Base-by-base conservation (phyloP, 2,329 filamentous ascomycete species). In the Fusarium sp. region DNA sequence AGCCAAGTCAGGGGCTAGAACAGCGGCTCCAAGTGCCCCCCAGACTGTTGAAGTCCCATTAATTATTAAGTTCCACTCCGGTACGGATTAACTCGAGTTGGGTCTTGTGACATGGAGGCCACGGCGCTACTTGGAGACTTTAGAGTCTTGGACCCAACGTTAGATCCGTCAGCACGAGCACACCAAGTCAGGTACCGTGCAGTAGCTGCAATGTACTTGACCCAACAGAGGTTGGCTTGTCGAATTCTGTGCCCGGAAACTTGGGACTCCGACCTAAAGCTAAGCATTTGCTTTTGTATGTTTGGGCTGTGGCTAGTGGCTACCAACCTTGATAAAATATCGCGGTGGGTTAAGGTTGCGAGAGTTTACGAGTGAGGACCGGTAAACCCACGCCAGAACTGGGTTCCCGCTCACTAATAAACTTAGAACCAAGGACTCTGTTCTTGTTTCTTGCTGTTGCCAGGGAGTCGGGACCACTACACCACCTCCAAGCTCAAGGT, bases 181-280 rank as follows among this genome's bases (percentile, higher is more conserved):
- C 34, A 55, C 58, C 58, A 45, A 56, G 55, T 40, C 57, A 65
- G 61, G 56, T 49, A 51, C 61, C 23, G 40, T 53, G 40, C 56
- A 54, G 30, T 65, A 51, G 47, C 45, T 38, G 44, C 36, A 38
- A 34, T 53, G 39, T 26, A 45, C 30, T 45, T 50, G 34, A 28
- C 62, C 47, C 46, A 69, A 59, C 38, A 44, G 21, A 60, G 49
- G 32, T 19, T 46, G 52, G 39, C 45, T 48, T 46, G 48, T 50
- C 51, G 26, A 59, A 65, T 45, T 39, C 44, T 50, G 56, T 55
- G 67, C 43, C 67, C 64, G 54, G 67, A 58, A 59, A 55, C 54
- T 55, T 62, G 67, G 69, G 56, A 57, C 50, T 57, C 67, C 55
- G 50, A 28, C 61, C 46, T 38, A 30, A 54, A 42, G 46, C 42